A percentile compares a stretch with the other conserved stretches of the same genome.
These are phyloP conservation scores for Fusarium newnesense DNA, from an alignment of 2,329 filamentous ascomycete species.

Conservation along the genomic window DNA sequence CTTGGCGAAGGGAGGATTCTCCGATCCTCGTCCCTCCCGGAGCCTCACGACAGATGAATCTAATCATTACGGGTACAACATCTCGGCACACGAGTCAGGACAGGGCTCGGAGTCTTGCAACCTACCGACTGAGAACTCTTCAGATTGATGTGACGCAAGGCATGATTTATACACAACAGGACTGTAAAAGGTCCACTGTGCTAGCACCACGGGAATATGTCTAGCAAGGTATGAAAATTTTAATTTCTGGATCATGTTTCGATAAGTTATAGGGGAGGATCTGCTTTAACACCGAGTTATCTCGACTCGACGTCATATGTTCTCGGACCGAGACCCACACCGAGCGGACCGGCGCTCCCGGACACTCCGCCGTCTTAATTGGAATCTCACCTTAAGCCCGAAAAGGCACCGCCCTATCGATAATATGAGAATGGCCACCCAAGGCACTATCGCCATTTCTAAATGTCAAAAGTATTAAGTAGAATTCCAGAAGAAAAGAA, in stretches of 20 bases:
- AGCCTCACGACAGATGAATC: conserved; percentile 9
- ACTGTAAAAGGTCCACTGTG: not conserved
- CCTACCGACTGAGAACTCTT: not conserved
- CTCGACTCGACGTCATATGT: conserved; percentile 21
- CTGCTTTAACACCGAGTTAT: conserved; percentile 19
- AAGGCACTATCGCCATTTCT: not conserved
- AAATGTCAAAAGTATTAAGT: fast-evolving
- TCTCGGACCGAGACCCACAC: conserved; percentile 31
- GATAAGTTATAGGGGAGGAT: conserved; percentile 4
- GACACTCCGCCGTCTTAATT: conserved; percentile 15
- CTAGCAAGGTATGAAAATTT: not conserved
- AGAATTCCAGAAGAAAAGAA: conserved; percentile 4
- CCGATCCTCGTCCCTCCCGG: not conserved
- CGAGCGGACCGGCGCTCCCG: conserved; percentile 28
- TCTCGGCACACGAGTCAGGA: conserved; percentile 8
- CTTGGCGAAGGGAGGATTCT: not conserved
- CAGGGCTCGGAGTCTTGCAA: not conserved
- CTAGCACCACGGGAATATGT: not conserved
- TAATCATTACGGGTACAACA: not conserved
- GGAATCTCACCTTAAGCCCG: conserved; percentile 22
- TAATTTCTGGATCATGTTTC: not conserved
- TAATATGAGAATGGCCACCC: not conserved
- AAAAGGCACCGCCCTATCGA: conserved; percentile 25
- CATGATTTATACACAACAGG: conserved; percentile 14
- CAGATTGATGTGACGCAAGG: conserved; percentile 11